Evolutionary conservation across 2,329 filamentous ascomycete genomes (phyloP), one percentile per base, ranked within the genome.

Genomic region (Cladophialophora exuberans): DNA sequence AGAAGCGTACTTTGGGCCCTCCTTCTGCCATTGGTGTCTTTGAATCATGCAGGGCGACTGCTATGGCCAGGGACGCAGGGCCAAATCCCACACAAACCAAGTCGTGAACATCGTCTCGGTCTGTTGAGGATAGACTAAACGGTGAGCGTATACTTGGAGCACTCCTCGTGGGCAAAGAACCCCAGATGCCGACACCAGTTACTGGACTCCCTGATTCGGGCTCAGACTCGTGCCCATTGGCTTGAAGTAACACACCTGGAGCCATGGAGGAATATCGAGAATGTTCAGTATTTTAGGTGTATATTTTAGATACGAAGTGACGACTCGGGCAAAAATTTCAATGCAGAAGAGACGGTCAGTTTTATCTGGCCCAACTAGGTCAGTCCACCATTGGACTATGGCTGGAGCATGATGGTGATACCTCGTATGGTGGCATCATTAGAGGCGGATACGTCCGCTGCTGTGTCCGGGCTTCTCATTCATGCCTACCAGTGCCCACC

Each of bases 41-140:
- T n/a, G n/a, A 74, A 71, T 97, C 93, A 71, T 96, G 86, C 36
- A 97, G 81, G 20, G 94, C 92, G 53, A 96, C 87, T 11, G 90
- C 93, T 59, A 97, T 88, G 15, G 92, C 87, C 30, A 97, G 79
- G 57, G 90, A 94, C 23, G 93, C 93, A 17, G 93, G 93, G 6
- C 93, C 93, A 69, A 97, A 97, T 20, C 93, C 93, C 52, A 96
- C 84, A 72, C 91, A 96, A 63, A 97, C 78, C 49, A 97, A 78
- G 71, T 97, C 93, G 69, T 92, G 87, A 26, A 90, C 75, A 45
- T 88, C 83, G 60, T 86, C 81, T 28, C 38, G 13, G 22, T 28
- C 36, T 28, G 54, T 17, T n/a, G 58, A 42, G 31, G 44, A 49
- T 25, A 61, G 36, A 15, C 28, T 48, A n/a, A 44, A 28, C 18